Evolutionary conservation across 2,329 filamentous ascomycete genomes (phyloP).

Genomic region (Sporothrix protearum): DNA sequence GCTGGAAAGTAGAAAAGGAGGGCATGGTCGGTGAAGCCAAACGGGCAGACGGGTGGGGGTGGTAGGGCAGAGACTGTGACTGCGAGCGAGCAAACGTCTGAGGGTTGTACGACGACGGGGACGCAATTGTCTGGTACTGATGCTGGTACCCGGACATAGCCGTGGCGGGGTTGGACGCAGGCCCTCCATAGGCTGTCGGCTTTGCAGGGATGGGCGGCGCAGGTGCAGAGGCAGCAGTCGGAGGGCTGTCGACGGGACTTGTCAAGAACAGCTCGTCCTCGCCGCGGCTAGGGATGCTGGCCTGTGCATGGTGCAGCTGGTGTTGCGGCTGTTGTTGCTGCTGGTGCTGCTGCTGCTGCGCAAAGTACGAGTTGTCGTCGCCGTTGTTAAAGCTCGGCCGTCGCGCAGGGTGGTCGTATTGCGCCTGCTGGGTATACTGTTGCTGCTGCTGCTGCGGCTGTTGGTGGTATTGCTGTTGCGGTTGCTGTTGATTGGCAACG

Average conservation of each 20-base stretch:
- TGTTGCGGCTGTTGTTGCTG: constrained; percentile 3
- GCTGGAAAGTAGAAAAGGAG: constrained; percentile 36
- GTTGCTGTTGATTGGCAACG: constrained; percentile 41
- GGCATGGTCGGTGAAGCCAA: constrained; percentile 40
- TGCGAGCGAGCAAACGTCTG: constrained; percentile 56
- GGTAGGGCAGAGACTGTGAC: constrained; percentile 48
- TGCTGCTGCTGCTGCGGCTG: constrained; percentile 18
- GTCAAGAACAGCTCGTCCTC: constrained; percentile 64
- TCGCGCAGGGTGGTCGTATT: constrained; percentile 44
- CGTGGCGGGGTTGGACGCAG: constrained; percentile 39
- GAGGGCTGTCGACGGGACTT: constrained; percentile 41
- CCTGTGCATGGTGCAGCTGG: constrained; percentile 20
- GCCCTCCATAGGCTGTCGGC: constrained; percentile 39
- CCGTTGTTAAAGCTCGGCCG: constrained; percentile 72
- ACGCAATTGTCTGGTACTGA: constrained; percentile 46
- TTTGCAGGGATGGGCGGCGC: constrained; percentile 29
- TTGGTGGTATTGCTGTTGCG: constrained; percentile 13
- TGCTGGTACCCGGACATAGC: constrained; percentile 52
- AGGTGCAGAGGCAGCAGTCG: constrained; percentile 21
- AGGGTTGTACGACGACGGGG: constrained; percentile 66
- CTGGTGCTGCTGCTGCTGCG: constrained; percentile 30
- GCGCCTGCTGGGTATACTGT: constrained; percentile 13
- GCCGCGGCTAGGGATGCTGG: constrained; percentile 30
- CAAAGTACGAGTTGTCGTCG: constrained; percentile 62
- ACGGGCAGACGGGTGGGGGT: constrained; percentile 35